Evolutionary conservation across 768 basidiomycete genomes (phyloP), one percentile per base, ranked within the genome.

Genomic region (Nevesoporus exiguus): DNA sequence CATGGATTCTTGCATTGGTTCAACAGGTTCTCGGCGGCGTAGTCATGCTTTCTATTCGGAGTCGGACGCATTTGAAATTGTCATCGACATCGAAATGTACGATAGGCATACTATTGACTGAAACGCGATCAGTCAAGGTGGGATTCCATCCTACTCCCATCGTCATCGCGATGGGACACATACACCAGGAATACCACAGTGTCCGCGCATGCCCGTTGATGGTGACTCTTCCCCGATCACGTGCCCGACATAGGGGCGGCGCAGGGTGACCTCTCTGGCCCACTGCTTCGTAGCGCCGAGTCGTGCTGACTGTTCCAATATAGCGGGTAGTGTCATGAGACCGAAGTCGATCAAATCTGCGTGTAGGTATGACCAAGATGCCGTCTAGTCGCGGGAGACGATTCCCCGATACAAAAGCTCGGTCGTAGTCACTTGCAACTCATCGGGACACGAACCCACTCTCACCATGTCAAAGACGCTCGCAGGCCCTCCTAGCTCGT

Each of bases 1-100:
- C 71, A 75, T 2, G 75, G 77, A 36, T 71, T 82, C 42, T 65
- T 79, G 25, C 63, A 61, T 3, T 84, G 82, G 81, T 83, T 83
- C 61, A 65, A 72, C 46, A 68, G 80, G 30, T 82, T 84, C 41
- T n/a, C n/a, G n/a, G 56, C 60, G 2, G 59, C 52, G 27, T 66
- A 60, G 46, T 45, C 19, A 31, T 47, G 30, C 33, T 33, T 29
- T 49, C 14, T 29, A 3, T 15, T 19, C 27, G 19, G 15, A 33
- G 34, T 45, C 25, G 46, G 49, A 33, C 36, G n/a, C n/a, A n/a
- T 27, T 39, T 24, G 25, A 33, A 50, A 15, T 43, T 22, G 27
- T 24, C 34, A 5, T 39, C 52, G 17, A 45, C n/a, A 52, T 19
- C 21, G 19, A 46, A 52, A 40, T 59, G 55, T 61, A 66, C 13